phyloP scores from a whole-genome alignment of 23 red algal genomes.

The Gracilaria domingensis region DNA sequence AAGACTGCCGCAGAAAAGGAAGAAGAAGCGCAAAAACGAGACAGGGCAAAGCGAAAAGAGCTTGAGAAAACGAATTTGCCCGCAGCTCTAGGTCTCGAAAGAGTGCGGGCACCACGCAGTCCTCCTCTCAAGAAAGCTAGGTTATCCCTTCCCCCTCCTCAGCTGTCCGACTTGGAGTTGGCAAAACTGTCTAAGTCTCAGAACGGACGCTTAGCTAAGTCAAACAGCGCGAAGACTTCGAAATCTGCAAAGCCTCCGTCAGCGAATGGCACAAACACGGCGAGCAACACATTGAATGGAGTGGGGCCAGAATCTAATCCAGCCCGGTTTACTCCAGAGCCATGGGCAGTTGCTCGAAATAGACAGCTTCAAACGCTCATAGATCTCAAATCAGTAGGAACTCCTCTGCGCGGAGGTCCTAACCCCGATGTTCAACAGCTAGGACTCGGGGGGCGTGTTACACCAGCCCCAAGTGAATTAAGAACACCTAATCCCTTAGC shows the following conservation, averaged over 20 bases:
- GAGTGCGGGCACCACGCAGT: constrained; percentile 30
- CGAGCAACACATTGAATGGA: not conserved
- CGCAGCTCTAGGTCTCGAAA: constrained; percentile 40
- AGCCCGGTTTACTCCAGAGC: not conserved
- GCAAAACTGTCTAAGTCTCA: constrained; percentile 45
- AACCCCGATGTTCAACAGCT: constrained; percentile 43
- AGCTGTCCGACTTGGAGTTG: constrained; percentile 46
- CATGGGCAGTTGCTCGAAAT: constrained; percentile 53
- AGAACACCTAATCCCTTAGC: constrained; percentile 55
- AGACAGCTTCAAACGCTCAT: constrained; percentile 37
- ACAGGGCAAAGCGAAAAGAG: constrained; percentile 51
- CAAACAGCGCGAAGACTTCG: not conserved
- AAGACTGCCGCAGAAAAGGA: constrained; percentile 63
- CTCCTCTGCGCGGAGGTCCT: constrained; percentile 48
- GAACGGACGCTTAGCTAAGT: not conserved
- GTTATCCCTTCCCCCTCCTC: constrained; percentile 46
- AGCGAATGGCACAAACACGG: not conserved
- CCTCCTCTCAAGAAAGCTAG: constrained; percentile 44
- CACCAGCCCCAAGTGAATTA: constrained; percentile 22
- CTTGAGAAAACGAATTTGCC: constrained; percentile 52
- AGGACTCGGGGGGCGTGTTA: constrained; percentile 52
- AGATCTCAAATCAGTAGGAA: constrained; percentile 36
- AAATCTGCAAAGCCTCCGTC: not conserved
- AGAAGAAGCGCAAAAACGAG: constrained; percentile 49
- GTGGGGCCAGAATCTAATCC: not conserved